phyloP scores from a whole-genome alignment of 768 basidiomycete genomes.

The Tulasnella calospora region DNA sequence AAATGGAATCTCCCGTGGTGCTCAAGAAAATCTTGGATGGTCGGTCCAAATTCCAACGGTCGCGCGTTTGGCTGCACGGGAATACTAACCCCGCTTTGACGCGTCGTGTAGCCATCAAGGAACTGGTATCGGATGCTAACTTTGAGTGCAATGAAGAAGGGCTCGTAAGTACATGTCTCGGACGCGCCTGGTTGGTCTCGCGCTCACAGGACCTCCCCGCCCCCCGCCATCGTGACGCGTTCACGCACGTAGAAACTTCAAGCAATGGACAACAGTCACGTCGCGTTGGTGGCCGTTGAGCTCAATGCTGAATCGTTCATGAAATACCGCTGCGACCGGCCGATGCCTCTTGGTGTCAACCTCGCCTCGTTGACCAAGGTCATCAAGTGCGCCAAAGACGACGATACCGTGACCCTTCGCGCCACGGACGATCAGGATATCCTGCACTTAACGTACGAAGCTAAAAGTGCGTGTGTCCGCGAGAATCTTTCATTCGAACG shows the following conservation, averaged over 20 bases:
- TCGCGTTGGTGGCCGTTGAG: slow-evolving; percentile 88
- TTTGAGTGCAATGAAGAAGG: slow-evolving; percentile 97
- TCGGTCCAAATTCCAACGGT: slow-evolving; percentile 39
- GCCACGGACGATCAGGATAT: slow-evolving; percentile 87
- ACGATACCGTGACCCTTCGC: slow-evolving; percentile 85
- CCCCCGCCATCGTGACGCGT: no score
- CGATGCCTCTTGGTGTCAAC: slow-evolving; percentile 87
- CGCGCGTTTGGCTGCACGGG: neutral
- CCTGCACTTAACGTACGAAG: slow-evolving; percentile 84
- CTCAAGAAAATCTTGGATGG: slow-evolving; percentile 93
- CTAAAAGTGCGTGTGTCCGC: slow-evolving; percentile 59
- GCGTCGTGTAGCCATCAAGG: slow-evolving; percentile 76
- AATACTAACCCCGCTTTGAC: neutral
- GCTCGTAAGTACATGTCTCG: slow-evolving; percentile 49
- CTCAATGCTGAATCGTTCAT: slow-evolving; percentile 76
- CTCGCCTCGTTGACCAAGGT: slow-evolving; percentile 88
- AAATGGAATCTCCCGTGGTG: slow-evolving; percentile 76
- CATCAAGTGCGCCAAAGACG: slow-evolving; percentile 89
- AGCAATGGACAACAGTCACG: slow-evolving; percentile 99
- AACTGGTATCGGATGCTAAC: slow-evolving; percentile 95
- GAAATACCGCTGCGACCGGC: slow-evolving; percentile 87
- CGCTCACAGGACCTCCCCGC: neutral
- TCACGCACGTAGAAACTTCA: slow-evolving; percentile 60
- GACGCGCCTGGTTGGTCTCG: neutral
- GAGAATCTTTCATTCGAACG: neutral